These are phyloP conservation scores for Kodamaea hsintzibuensis DNA, from an alignment of 805 yeast species.

Conservation along the genomic window DNA sequence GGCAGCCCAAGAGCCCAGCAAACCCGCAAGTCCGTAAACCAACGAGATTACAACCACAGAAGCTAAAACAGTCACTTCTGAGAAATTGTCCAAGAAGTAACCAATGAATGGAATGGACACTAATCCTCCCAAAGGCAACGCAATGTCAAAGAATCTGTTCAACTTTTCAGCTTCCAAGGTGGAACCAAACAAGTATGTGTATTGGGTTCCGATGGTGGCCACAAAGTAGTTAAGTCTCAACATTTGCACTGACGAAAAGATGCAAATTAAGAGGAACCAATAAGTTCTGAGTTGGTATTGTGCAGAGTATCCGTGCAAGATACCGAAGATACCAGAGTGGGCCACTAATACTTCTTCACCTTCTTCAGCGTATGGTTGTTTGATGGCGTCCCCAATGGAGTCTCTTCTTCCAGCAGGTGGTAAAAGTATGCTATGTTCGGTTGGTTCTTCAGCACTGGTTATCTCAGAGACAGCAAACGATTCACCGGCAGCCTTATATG, in stretches of 20 bases:
- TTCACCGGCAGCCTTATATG: slow-evolving; percentile 40
- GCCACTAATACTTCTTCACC: slow-evolving; percentile 42
- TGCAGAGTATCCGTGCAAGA: slow-evolving; percentile 54
- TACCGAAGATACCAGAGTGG: slow-evolving; percentile 52
- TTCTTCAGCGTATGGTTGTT: slow-evolving; percentile 53
- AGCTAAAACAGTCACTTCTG: slow-evolving; percentile 46
- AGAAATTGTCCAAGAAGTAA: slow-evolving; percentile 47
- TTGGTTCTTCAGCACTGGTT: slow-evolving; percentile 1
- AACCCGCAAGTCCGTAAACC: slow-evolving; percentile 50
- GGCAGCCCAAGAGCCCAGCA: slow-evolving; percentile 38
- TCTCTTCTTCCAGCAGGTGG: slow-evolving; percentile 41
- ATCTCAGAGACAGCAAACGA: neutral
- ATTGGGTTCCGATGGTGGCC: slow-evolving; percentile 59
- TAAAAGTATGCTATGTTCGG: neutral
- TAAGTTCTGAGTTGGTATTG: slow-evolving; percentile 49
- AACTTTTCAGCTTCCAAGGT: slow-evolving; percentile 36
- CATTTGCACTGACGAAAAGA: slow-evolving; percentile 57
- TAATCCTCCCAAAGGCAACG: slow-evolving; percentile 58
- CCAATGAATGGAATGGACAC: slow-evolving; percentile 57
- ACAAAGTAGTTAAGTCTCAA: slow-evolving; percentile 58
- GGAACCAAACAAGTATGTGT: slow-evolving; percentile 46
- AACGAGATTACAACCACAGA: slow-evolving; percentile 43
- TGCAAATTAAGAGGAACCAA: slow-evolving; percentile 53
- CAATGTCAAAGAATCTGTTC: slow-evolving; percentile 51
- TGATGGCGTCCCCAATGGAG: slow-evolving; percentile 57